A percentile compares a stretch with the other conserved stretches of the same genome.
Evolutionary conservation across 305 asterid species (phyloP).

Genomic region (Fraxinus nigra): DNA sequence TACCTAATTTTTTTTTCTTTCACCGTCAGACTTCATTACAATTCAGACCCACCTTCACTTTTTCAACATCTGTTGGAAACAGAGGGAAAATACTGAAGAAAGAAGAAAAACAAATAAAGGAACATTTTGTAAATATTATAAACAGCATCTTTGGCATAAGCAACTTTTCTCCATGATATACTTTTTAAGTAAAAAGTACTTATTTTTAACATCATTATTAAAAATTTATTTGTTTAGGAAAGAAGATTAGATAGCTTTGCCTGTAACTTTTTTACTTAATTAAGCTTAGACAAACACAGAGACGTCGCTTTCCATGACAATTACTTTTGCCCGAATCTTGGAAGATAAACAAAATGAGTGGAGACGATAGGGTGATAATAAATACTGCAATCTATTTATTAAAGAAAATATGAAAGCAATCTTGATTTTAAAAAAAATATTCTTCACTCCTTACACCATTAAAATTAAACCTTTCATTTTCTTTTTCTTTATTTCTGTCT

Average conservation of each 20-base stretch:
- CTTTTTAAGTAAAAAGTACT: not conserved
- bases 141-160: not conserved
- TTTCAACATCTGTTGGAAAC: constrained; percentile 31
- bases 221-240: not conserved
- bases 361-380: not conserved
- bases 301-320: not conserved
- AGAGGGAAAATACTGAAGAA: not conserved
- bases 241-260: not conserved
- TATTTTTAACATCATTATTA: not conserved
- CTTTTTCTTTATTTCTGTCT: not conserved
- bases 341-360: not conserved
- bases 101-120: not conserved
- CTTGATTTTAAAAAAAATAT: not conserved
- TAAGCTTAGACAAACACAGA: not conserved
- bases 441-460: not conserved
- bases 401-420: not conserved
- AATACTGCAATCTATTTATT: not conserved
- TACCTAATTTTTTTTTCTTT: constrained; percentile 3
- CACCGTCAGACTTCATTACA: not conserved
- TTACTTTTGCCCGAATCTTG: not conserved
- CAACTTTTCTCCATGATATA: not conserved
- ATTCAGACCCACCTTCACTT: constrained; percentile 25
- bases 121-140: not conserved
- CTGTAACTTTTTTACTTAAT: not conserved
- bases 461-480: not conserved